Evolutionary conservation across 2,329 filamentous ascomycete genomes (phyloP).

Genomic region (Colletotrichum sp.): DNA sequence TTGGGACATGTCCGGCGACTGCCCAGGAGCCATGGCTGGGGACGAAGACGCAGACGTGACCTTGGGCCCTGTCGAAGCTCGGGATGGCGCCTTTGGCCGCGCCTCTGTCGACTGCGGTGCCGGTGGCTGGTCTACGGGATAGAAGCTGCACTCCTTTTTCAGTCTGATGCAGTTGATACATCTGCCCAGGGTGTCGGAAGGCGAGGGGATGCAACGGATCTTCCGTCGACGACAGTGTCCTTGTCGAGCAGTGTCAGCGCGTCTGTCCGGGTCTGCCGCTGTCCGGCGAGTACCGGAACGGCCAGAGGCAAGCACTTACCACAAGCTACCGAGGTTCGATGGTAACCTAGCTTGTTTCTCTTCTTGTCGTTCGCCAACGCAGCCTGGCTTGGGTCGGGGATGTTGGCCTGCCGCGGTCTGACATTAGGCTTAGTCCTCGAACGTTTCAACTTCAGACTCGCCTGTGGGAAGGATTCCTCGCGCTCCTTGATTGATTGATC

Average conservation of each 20-base stretch:
- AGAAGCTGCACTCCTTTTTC: slow-evolving; percentile 94
- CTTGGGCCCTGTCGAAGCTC: slow-evolving; percentile 43
- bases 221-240: slow-evolving; percentile 92
- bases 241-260: slow-evolving; percentile 41
- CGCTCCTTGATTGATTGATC: slow-evolving; percentile 34
- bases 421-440: slow-evolving; percentile 56
- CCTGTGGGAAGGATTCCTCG: slow-evolving; percentile 41
- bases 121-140: slow-evolving; percentile 81
- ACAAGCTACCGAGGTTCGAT: slow-evolving; percentile 93
- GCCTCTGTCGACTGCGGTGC: slow-evolving; percentile 43
- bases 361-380: slow-evolving; percentile 55
- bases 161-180: slow-evolving; percentile 93
- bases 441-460: slow-evolving; percentile 48
- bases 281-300: not conserved
- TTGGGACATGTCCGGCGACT: slow-evolving; percentile 45
- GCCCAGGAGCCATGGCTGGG: slow-evolving; percentile 48
- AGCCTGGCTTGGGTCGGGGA: slow-evolving; percentile 37
- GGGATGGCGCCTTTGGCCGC: slow-evolving; percentile 46
- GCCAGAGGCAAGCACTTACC: slow-evolving; percentile 65
- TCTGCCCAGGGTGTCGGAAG: slow-evolving; percentile 74
- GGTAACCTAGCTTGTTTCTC: slow-evolving; percentile 93
- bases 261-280: not conserved
- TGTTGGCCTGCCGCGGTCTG: slow-evolving; percentile 43
- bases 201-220: slow-evolving; percentile 84
- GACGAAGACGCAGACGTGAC: slow-evolving; percentile 54